These are phyloP conservation scores for Trichophyton equinum DNA, from an alignment of 2,329 filamentous ascomycete species.

Conservation along the genomic window DNA sequence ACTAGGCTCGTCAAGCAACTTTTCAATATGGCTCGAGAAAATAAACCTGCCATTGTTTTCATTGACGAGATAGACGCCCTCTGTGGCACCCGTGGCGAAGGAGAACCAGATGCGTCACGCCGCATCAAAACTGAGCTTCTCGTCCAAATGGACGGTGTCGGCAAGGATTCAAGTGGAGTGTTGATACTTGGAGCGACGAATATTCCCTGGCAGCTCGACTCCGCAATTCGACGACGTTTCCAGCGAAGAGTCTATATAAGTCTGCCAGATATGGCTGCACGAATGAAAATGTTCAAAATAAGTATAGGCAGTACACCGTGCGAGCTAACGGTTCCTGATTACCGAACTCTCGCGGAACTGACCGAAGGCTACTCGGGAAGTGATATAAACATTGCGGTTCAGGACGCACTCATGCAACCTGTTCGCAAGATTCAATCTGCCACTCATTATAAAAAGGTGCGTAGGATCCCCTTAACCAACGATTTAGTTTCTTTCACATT, in stretches of 20 bases:
- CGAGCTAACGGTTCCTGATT: conserved; percentile 65
- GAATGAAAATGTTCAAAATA: conserved; percentile 91
- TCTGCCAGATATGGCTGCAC: conserved; percentile 71
- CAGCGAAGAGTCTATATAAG: conserved; percentile 93
- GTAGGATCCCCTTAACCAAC: conserved; percentile 5
- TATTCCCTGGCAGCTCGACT: conserved; percentile 96
- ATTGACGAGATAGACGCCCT: conserved; percentile 97
- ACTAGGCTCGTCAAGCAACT: conserved; percentile 81
- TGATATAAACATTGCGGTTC: conserved; percentile 90
- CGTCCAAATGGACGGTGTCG: conserved; percentile 98
- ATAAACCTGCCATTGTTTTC: conserved; percentile 96
- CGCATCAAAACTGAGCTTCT: conserved; percentile 98
- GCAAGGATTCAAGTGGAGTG: conserved; percentile 86
- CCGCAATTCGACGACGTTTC: conserved; percentile 89
- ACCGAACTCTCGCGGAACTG: conserved; percentile 61
- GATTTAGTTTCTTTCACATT: not conserved
- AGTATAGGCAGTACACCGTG: conserved; percentile 89
- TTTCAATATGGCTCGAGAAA: conserved; percentile 95
- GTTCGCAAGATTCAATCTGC: conserved; percentile 93
- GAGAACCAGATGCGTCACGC: conserved; percentile 91
- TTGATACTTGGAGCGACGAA: conserved; percentile 93
- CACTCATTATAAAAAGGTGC: conserved; percentile 90
- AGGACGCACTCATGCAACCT: conserved; percentile 94
- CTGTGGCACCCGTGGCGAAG: conserved; percentile 82
- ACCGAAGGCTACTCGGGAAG: conserved; percentile 92